phyloP scores from a whole-genome alignment of 331 rosid genomes.

The Spiraea crenata region DNA sequence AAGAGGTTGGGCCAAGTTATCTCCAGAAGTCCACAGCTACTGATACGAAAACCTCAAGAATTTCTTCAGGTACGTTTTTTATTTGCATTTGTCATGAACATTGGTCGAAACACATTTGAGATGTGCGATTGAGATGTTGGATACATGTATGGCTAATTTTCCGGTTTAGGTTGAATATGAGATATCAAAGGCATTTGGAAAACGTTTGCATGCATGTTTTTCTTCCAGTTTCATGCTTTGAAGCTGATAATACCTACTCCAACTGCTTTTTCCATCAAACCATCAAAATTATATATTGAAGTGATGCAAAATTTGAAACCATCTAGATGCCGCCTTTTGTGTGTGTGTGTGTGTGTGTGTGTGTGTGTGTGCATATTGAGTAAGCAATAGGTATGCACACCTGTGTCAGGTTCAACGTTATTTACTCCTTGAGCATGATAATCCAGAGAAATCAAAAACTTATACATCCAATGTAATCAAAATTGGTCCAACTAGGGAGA shows the following conservation, averaged over 20 bases:
- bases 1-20: slow-evolving; percentile 64
- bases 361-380: too few relatives aligned
- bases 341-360: too few relatives aligned
- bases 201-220: too few relatives aligned
- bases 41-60: slow-evolving; percentile 57
- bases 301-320: not conserved
- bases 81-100: slow-evolving; percentile 6
- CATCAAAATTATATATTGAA: too few relatives aligned
- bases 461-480: not conserved
- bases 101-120: too few relatives aligned
- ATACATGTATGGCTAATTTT: not conserved
- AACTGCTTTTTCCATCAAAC: not conserved
- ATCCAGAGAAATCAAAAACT: not conserved
- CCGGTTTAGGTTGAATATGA: not conserved
- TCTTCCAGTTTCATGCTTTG: not conserved
- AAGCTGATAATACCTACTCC: not conserved
- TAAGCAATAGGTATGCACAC: not conserved
- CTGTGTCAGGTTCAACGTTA: not conserved
- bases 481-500: not conserved
- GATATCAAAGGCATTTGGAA: not conserved
- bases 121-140: not conserved
- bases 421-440: not conserved
- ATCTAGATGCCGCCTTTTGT: not conserved
- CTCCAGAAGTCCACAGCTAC: slow-evolving; percentile 75
- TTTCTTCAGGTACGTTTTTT: slow-evolving; percentile 57